Percentiles rank a stretch among this genome's conserved stretches.
phyloP scores from a whole-genome alignment of 768 basidiomycete species.

The Psilocybe cubensis region DNA sequence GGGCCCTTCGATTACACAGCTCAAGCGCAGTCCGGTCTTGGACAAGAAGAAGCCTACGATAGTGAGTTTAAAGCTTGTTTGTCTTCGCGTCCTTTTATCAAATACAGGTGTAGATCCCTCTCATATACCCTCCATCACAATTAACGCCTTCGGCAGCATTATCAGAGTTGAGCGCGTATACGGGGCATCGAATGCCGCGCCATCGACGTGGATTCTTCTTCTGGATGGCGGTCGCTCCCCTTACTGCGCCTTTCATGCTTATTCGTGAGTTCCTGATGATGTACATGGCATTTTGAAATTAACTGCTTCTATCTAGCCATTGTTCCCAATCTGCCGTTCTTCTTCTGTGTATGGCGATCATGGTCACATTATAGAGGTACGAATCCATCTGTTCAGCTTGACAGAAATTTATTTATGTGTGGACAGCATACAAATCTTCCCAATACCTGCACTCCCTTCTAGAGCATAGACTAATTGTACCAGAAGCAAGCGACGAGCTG shows the following conservation, averaged over 20 bases:
- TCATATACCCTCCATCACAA: constrained; percentile 59
- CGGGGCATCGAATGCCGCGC: constrained; percentile 58
- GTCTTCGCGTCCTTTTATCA: not conserved
- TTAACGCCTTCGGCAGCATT: constrained; percentile 36
- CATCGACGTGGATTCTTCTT: constrained; percentile 68
- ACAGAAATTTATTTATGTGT: not conserved
- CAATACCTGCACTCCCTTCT: constrained; percentile 68
- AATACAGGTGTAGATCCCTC: constrained; percentile 53
- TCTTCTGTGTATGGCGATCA: constrained; percentile 84
- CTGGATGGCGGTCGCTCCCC: constrained; percentile 69
- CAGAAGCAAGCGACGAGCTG: constrained; percentile 55
- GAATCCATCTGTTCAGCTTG: not conserved
- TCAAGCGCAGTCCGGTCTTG: constrained; percentile 20
- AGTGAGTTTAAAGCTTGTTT: constrained; percentile 9
- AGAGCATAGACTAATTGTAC: constrained; percentile 55
- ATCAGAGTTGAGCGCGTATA: constrained; percentile 52
- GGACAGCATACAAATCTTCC: constrained; percentile 69
- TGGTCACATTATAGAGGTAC: constrained; percentile 85
- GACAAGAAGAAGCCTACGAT: constrained; percentile 23
- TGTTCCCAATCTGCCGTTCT: constrained; percentile 84
- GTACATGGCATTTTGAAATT: not conserved
- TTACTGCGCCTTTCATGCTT: constrained; percentile 78
- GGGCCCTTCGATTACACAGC: constrained; percentile 50
- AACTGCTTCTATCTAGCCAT: constrained; percentile 50
- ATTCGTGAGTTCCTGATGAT: constrained; percentile 58